phyloP scores from a whole-genome alignment of 2,329 filamentous ascomycete genomes.

The Pseudocercospora pini-densiflorae region DNA sequence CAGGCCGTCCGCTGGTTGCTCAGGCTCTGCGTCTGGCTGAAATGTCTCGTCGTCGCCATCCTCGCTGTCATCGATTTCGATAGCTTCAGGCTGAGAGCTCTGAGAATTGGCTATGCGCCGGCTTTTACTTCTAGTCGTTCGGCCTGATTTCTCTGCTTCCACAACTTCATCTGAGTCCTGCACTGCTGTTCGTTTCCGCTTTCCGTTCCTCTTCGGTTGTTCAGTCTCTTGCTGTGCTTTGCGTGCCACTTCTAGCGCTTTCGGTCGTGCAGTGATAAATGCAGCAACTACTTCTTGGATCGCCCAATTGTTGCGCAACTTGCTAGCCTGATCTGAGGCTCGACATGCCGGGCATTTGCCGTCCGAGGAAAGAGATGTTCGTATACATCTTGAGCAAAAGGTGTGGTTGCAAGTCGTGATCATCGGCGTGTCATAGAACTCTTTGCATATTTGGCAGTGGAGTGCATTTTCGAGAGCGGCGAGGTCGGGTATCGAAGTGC shows the following conservation, averaged over 20 bases:
- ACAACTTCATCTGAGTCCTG: constrained; percentile 39
- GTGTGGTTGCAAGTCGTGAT: constrained; percentile 94
- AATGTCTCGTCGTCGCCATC: constrained; percentile 45
- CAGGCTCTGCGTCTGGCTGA: constrained; percentile 37
- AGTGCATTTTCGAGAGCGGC: constrained; percentile 79
- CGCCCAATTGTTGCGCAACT: constrained; percentile 81
- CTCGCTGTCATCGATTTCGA: constrained; percentile 45
- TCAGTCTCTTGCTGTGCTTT: constrained; percentile 32
- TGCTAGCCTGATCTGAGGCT: constrained; percentile 77
- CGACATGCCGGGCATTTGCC: constrained; percentile 89
- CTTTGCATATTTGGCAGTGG: constrained; percentile 97
- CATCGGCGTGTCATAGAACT: constrained; percentile 94
- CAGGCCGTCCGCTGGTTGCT: constrained; percentile 68
- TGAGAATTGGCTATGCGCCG: constrained; percentile 39
- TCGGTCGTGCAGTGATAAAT: constrained; percentile 69
- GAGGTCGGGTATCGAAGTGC: constrained; percentile 69
- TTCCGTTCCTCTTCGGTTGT: constrained; percentile 43
- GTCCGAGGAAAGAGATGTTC: constrained; percentile 78
- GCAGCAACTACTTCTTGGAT: constrained; percentile 82
- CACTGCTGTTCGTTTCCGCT: constrained; percentile 55
- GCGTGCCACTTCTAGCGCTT: constrained; percentile 68
- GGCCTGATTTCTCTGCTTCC: constrained; percentile 24
- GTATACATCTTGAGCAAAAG: constrained; percentile 95
- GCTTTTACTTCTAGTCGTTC: constrained; percentile 46
- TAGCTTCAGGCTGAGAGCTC: constrained; percentile 34